Conservation (phyloP, 208 protist species). For the Leishmania aethiopica region DNA sequence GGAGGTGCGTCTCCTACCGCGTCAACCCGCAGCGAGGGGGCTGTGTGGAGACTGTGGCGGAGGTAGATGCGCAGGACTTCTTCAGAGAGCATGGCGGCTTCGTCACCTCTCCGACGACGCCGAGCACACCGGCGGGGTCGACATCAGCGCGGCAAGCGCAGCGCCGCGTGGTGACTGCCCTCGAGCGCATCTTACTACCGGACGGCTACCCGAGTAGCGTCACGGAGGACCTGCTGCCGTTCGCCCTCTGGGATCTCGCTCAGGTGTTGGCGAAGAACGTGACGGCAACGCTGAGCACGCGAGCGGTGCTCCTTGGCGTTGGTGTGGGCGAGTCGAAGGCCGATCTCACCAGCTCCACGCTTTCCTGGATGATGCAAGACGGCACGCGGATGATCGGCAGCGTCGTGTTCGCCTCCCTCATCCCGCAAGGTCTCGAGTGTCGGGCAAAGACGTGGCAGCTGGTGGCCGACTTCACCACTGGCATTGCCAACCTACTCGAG, state of each 20-base stretch:
- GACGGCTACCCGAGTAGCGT: constrained; percentile 66
- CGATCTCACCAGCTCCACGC: constrained; percentile 43
- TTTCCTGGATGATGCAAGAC: constrained; percentile 64
- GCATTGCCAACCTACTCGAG: constrained; percentile 50
- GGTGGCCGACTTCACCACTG: constrained; percentile 57
- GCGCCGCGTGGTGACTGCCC: constrained; percentile 7
- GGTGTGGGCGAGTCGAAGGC: constrained; percentile 52
- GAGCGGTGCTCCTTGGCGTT: constrained; percentile 54
- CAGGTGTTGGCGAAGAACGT: constrained; percentile 48
- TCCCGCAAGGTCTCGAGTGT: constrained; percentile 41
- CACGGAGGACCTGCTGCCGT: constrained; percentile 44
- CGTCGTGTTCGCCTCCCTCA: constrained; percentile 47
- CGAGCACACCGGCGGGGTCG: neutral
- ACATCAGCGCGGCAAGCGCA: neutral
- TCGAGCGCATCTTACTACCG: constrained; percentile 51
- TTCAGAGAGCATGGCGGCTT: constrained; percentile 15
- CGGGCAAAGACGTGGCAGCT: constrained; percentile 68
- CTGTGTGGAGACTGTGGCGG: constrained; percentile 14
- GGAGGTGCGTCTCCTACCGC: constrained; percentile 29
- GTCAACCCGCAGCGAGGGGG: constrained; percentile 35
- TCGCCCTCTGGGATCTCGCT: constrained; percentile 36
- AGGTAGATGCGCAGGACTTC: constrained; percentile 32
- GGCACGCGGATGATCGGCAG: constrained; percentile 52
- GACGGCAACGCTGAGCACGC: constrained; percentile 42
- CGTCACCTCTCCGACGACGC: neutral